Evolutionary conservation across 2,329 filamentous ascomycete genomes (phyloP), one percentile per base, ranked within the genome.

Genomic region (Aspergillus aculeatus): DNA sequence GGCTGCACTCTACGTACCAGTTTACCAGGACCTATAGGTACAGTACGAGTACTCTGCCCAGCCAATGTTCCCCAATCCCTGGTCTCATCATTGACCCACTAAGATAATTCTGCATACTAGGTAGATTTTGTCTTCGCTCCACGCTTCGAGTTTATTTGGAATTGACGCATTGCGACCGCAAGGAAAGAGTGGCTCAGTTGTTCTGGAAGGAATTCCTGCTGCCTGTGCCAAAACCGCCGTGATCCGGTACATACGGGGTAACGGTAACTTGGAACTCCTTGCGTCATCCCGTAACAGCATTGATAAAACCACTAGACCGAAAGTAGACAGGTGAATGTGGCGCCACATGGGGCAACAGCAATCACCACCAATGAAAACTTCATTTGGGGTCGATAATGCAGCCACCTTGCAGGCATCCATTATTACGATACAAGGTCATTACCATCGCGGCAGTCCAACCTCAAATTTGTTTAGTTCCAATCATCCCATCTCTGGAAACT

Each of bases 371-470:
- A 60, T 60, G 1, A 47, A 3, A 35, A 2, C 7, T 10, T 2
- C 7, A 12, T n/a, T 1, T 23, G 32, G 6, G 7, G 3, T 29
- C 53, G 44, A 54, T 56, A 56, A 53, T 60, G 48, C 31, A 41
- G 24, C 48, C 50, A 56, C 49, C 38, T 52, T 56, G 41, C 58
- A 60, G 58, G 58, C 58, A 60, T 31, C 54, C 58, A 53, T 16
- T 41, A 60, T 56, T 57, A 21, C 5, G 29, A 29, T 32, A 47
- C 35, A 50, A n/a, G 19, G 16, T 12, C 2, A 23, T n/a, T 50
- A 49, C 50, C 32, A 44, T n/a, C n/a, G 21, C 50, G 10, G 19
- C 32, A 12, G 16, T 23, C 3, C 9, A 9, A 31, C 19, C 5
- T 41, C 11, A 29, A 21, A 4, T 24, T 24, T 14, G 6, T 52